Percentiles rank a stretch among this genome's conserved stretches.
Conservation (phyloP, 441 rosid species). For the Syzygium malaccense region DNA sequence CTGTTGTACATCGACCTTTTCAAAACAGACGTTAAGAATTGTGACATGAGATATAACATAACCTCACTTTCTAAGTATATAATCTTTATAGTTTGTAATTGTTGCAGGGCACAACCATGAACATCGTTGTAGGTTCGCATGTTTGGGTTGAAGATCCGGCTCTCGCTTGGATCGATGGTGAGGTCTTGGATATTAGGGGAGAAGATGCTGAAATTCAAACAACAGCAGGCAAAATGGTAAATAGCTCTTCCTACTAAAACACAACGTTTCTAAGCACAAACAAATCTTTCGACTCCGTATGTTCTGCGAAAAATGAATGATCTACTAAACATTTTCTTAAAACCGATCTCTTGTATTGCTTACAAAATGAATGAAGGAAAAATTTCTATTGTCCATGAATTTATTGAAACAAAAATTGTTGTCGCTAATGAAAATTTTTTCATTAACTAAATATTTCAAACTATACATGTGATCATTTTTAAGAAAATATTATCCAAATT, state of each 20-base stretch:
- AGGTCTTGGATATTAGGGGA: constrained; percentile 42
- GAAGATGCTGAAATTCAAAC: constrained; percentile 60
- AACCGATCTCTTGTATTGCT: too few relatives aligned
- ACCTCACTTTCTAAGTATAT: background rate
- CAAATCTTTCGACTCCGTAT: background rate
- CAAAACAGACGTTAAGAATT: background rate
- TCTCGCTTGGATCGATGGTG: constrained; percentile 63
- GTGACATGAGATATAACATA: background rate
- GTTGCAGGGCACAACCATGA: constrained; percentile 31
- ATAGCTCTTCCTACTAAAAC: background rate
- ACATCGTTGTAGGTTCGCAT: constrained; percentile 52
- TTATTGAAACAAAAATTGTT: too few relatives aligned
- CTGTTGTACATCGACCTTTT: background rate
- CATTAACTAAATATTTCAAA: too few relatives aligned
- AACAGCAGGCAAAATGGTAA: constrained; percentile 43
- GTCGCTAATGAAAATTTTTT: too few relatives aligned
- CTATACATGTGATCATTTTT: too few relatives aligned
- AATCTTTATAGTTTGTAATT: background rate
- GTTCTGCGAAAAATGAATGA: too few relatives aligned
- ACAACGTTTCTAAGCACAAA: background rate
- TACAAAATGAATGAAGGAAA: background rate
- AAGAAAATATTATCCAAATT: too few relatives aligned
- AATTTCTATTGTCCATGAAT: too few relatives aligned
- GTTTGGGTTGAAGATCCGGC: constrained; percentile 76
- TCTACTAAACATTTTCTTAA: too few relatives aligned